Conservation (phyloP, 225 moss, liverwort and hornwort genomes). For the Climacium dendroides region DNA sequence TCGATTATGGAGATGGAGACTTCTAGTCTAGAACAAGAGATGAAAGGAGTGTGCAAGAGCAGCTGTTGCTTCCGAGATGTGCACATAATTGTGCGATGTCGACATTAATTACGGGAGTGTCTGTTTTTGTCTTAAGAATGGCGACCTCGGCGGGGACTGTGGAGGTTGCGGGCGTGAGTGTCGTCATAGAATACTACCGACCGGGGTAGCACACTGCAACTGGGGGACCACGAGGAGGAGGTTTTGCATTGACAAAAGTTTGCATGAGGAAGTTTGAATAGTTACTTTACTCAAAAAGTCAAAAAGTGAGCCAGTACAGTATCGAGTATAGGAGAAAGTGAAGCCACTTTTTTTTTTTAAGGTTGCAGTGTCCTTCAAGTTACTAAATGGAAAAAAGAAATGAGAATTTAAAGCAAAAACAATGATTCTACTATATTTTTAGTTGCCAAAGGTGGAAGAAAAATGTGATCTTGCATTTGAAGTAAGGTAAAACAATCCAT, state of each 20-base stretch:
- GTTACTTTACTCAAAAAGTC: not conserved
- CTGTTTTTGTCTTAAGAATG: not conserved
- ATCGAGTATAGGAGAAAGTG: no score
- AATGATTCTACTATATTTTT: not conserved
- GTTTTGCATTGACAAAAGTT: not conserved
- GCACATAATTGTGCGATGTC: not conserved
- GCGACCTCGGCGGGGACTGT: no score
- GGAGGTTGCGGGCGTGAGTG: no score
- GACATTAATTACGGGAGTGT: not conserved
- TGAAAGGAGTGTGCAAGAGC: not conserved
- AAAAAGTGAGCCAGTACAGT: not conserved
- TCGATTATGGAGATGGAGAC: not conserved
- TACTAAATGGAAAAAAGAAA: not conserved
- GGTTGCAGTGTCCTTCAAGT: not conserved
- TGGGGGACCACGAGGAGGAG: not conserved
- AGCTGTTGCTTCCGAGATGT: not conserved
- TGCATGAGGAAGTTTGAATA: not conserved
- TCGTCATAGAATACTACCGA: not conserved
- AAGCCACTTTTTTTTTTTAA: not conserved
- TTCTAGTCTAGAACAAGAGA: not conserved
- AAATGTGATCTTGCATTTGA: not conserved
- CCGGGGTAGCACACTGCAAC: not conserved
- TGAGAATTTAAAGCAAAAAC: not conserved
- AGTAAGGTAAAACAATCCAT: no score
- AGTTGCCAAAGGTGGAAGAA: not conserved